Evolutionary conservation across 2,329 filamentous ascomycete genomes (phyloP).

Genomic region (Fusarium sublunatum): DNA sequence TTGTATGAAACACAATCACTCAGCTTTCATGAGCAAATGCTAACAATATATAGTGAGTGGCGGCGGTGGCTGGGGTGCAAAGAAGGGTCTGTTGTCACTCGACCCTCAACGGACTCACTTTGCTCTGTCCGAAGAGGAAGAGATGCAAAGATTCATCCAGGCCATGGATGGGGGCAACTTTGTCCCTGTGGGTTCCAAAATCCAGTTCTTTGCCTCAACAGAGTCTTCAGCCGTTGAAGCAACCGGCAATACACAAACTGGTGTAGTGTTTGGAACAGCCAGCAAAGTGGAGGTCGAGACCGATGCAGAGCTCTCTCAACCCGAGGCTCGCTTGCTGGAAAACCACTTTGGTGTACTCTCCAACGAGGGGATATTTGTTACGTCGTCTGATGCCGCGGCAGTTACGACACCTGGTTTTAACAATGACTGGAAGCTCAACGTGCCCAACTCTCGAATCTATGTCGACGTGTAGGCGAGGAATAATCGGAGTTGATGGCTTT

Average conservation of each 20-base stretch:
- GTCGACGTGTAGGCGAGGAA: conserved; percentile 8
- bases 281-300: conserved; percentile 24
- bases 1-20: conserved; percentile 40
- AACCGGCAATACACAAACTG: conserved; percentile 16
- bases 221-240: conserved; percentile 44
- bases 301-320: conserved; percentile 2
- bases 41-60: conserved; percentile 69
- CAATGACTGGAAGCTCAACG: conserved; percentile 51
- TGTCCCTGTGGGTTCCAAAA: conserved; percentile 69
- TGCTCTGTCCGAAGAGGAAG: conserved; percentile 59
- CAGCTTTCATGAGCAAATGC: background rate
- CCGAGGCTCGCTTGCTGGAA: conserved; percentile 44
- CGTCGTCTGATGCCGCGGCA: conserved; percentile 37
- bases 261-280: conserved; percentile 52
- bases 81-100: conserved; percentile 81
- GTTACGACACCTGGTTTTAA: conserved; percentile 46
- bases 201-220: conserved; percentile 72
- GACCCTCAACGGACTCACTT: conserved; percentile 73
- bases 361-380: conserved; percentile 68
- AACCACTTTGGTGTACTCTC: conserved; percentile 72
- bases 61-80: conserved; percentile 85
- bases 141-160: conserved; percentile 65
- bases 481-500: conserved; percentile 5
- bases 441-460: conserved; percentile 51
- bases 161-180: conserved; percentile 63